Evolutionary conservation across 176 grass and related monocot genomes (phyloP), one percentile per base, ranked within the genome.

Genomic region (Otatea glauca): DNA sequence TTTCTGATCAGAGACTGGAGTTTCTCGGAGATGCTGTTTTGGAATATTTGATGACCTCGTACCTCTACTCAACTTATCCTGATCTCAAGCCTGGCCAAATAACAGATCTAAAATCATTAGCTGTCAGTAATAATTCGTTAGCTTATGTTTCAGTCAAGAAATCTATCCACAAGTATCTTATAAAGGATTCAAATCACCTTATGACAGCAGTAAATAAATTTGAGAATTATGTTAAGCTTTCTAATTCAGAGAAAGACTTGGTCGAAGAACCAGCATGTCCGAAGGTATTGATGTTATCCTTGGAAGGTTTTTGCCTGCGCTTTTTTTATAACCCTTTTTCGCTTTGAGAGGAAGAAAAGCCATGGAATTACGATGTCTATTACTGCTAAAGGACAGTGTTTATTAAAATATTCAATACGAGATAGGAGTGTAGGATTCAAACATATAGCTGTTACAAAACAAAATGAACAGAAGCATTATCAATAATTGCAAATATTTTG

Each of bases 11-110:
- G 96, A 98, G 87, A 88, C 72, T 98, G 84, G 96, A 98, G 87
- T 98, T 95, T 86, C 88, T 98, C 74, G 96, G 96, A 47, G 96
- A 98, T 88, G 96, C 96, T 62, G 92, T 98, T 74, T 88, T 98
- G 87, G 96, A 98, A 70, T 98, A 98, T 85, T 84, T 98, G 93
- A 93, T 98, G 72, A 92, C 89, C 54, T 98, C 96, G 2, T 98
- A 98, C 69, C 85, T 98, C 53, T 98, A 92, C 84, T 95, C 96
- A 42, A 65, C 61, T 75, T 98, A 95, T 51, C 92, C 96, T 48
- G 87, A 93, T 88, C 72, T 98, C 44, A 98, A 94, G 64, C 96
- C 96, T 74, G 96, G 96, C 69, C 89, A 98, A 83, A 88, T 98
- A 87, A 98, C 96, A 48, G 96, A 98, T 92, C 83, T 98, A 82